Base-by-base conservation (phyloP, 306 rosid genomes). In the Pueraria montana region DNA sequence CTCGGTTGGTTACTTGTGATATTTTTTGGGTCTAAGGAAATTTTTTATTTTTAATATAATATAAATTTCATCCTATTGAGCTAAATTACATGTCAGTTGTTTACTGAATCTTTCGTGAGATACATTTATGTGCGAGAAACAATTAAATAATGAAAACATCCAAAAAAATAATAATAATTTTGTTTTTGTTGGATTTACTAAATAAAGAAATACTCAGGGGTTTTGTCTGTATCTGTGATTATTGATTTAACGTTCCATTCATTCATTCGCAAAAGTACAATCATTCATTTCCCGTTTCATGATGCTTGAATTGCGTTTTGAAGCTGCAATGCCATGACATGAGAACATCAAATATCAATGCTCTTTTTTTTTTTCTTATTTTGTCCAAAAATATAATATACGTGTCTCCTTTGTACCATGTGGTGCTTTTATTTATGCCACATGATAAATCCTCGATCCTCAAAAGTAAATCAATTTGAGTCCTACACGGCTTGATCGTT, bases 401-500 rank as follows among this genome's bases (percentile, higher is more conserved):
- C 72, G 52, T 56, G 24, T 75, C 58, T 16, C 8, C 9, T 42
- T 61, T 87, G 64, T 74, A 48, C 38, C 84, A 83, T 83, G 78
- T 73, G 83, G 34, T 74, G 26, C 49, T 63, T 80, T 85, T 80
- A 63, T 80, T 80, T 77, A 27, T 56, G 64, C 61, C 84, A 81
- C 84, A 66, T 64, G 89, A 83, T 64, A 14, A 64, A 78, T 12
- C 50, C 69, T 6, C 16, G 16, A 56, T 20, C 63, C 1, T 50
- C 26, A 67, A 55, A 53, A 74, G 13, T 48, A 65, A 68, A 71
- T 14, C 55, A 46, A 74, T 80, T 73, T 72, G 83, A 87, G 86
- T 85, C 80, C 90, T 77, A 50, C 89, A 89, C 88, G 90, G 43
- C 82, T 85, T 50, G 34, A 46, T 67, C 72, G 81, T 36, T 83